These are phyloP conservation scores for Medicago truncatula DNA, from an alignment of 306 rosid species.

Conservation along the genomic window MtrunA17r5.0-ANR NC_053043.1:4841501-4842000, in stretches of 20 bases:
- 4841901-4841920: conserved; percentile 43
- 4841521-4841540: conserved; percentile 34
- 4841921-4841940: conserved; percentile 27
- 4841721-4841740: too few species aligned
- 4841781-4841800: too few species aligned
- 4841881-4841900: conserved; percentile 58
- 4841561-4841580: conserved; percentile 17
- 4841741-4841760: too few species aligned
- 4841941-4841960: not conserved
- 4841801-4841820: not conserved
- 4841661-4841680: conserved; percentile 2
- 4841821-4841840: conserved; percentile 56
- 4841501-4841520: conserved; percentile 23
- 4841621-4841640: conserved; percentile 40
- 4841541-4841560: conserved; percentile 25
- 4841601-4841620: conserved; percentile 41
- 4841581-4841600: conserved; percentile 44
- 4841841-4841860: conserved; percentile 45
- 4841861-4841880: conserved; percentile 58
- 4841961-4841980: conserved; percentile 28
- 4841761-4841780: too few species aligned
- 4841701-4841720: conserved; percentile 5
- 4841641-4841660: conserved; percentile 47
- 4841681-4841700: conserved; percentile 29
- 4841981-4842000: not conserved